phyloP scores from a whole-genome alignment of 495 filamentous ascomycete genomes.

The Xylaria bambusicola region DNA sequence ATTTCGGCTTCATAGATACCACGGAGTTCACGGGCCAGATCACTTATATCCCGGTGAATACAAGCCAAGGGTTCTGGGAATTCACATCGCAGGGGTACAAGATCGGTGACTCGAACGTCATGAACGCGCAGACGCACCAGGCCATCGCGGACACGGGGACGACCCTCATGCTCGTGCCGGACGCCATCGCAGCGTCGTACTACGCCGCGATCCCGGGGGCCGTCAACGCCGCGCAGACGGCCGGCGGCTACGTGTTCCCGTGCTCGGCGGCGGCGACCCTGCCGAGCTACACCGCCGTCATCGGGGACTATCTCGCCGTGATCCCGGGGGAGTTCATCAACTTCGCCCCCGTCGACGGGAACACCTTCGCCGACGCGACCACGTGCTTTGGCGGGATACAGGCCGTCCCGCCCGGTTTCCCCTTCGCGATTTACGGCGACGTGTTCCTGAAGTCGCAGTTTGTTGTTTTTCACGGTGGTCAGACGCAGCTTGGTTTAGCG shows the following conservation, averaged over 20 bases:
- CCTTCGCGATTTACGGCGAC: conserved; percentile 76
- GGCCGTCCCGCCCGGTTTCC: conserved; percentile 56
- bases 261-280: conserved; percentile 61
- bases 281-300: conserved; percentile 63
- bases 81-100: conserved; percentile 66
- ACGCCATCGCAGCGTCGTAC: conserved; percentile 62
- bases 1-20: conserved; percentile 64
- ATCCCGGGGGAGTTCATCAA: conserved; percentile 64
- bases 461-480: conserved; percentile 67
- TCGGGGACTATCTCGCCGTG: conserved; percentile 57
- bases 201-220: conserved; percentile 65
- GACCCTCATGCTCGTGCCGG: conserved; percentile 68
- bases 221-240: conserved; percentile 44
- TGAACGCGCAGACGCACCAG: conserved; percentile 29
- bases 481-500: conserved; percentile 64
- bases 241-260: conserved; percentile 71
- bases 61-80: conserved; percentile 69
- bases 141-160: conserved; percentile 68
- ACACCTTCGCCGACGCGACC: conserved; percentile 37
- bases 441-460: conserved; percentile 84
- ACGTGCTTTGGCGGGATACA: conserved; percentile 71
- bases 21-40: conserved; percentile 63
- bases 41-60: conserved; percentile 62
- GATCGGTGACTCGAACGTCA: conserved; percentile 44
- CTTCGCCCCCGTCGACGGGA: conserved; percentile 52